phyloP scores from a whole-genome alignment of 345 rosid genomes.

The Cardamine occulta region DNA sequence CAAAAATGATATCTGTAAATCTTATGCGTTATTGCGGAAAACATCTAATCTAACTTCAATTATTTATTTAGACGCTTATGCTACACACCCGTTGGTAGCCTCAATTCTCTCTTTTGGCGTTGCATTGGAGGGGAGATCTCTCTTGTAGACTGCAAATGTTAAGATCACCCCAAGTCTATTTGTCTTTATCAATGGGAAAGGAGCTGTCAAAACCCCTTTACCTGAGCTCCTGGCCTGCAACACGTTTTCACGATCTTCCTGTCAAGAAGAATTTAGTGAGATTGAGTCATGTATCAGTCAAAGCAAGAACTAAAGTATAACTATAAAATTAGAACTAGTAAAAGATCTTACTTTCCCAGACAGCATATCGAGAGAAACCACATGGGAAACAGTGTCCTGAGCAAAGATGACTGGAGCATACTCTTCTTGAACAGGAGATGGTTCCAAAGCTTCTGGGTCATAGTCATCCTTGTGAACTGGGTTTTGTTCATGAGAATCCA shows the following conservation, averaged over 20 bases:
- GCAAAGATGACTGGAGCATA: conserved; percentile 99
- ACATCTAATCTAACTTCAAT: background rate
- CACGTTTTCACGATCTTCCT: conserved; percentile 96
- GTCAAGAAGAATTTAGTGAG: conserved; percentile 34
- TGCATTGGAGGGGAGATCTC: conserved; percentile 80
- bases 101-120: conserved; percentile 78
- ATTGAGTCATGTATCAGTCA: background rate
- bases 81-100: conserved; percentile 83
- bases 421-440: conserved; percentile 85
- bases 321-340: background rate
- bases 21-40: background rate
- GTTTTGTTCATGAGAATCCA: conserved; percentile 71
- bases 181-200: conserved; percentile 84
- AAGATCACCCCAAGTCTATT: conserved; percentile 94
- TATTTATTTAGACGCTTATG: conserved; percentile 14
- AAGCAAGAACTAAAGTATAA: background rate
- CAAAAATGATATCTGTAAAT: conserved; percentile 2
- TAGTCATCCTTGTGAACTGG: conserved; percentile 85
- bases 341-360: conserved; percentile 79
- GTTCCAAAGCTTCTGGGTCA: conserved; percentile 61
- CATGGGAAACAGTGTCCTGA: conserved; percentile 89
- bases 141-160: conserved; percentile 91
- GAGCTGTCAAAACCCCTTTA: conserved; percentile 95
- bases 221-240: conserved; percentile 86
- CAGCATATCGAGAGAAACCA: conserved; percentile 89